phyloP scores from a whole-genome alignment of 768 basidiomycete species.

The Melanogaster broomeanus region DNA sequence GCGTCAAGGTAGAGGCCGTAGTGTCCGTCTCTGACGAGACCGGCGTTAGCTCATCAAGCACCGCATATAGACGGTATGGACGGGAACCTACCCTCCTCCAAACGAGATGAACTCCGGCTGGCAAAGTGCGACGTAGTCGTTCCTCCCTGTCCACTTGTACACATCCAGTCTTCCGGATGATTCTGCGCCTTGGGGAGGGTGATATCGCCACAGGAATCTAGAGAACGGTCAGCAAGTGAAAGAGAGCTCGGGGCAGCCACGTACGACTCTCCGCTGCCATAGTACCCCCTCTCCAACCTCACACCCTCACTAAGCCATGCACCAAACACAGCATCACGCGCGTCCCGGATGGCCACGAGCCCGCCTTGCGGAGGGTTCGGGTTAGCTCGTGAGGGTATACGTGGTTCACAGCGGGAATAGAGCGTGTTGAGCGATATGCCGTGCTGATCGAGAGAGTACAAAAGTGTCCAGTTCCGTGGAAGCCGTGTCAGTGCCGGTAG shows the following conservation, averaged over 20 bases:
- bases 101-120: conserved; percentile 81
- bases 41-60: not conserved
- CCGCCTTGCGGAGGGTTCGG: conserved; percentile 41
- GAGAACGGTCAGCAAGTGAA: not conserved
- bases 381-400: conserved; percentile 23
- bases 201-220: conserved; percentile 80
- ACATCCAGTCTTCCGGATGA: conserved; percentile 48
- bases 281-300: conserved; percentile 65
- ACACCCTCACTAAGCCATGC: conserved; percentile 77
- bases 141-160: conserved; percentile 85
- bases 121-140: conserved; percentile 88
- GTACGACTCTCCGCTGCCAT: conserved; percentile 88
- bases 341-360: conserved; percentile 68
- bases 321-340: conserved; percentile 70
- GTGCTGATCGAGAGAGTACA: conserved; percentile 93
- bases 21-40: conserved; percentile 63
- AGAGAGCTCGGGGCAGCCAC: conserved; percentile 9
- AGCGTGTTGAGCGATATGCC: conserved; percentile 91
- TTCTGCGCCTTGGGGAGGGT: conserved; percentile 21
- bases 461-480: conserved; percentile 68
- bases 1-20: conserved; percentile 91
- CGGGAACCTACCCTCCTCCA: conserved; percentile 81
- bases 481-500: conserved; percentile 77
- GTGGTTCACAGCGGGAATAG: conserved; percentile 62
- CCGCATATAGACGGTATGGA: not conserved